Base-by-base conservation (phyloP, 78 protist genomes). In the Dictyostelium brefeldianum region DNA sequence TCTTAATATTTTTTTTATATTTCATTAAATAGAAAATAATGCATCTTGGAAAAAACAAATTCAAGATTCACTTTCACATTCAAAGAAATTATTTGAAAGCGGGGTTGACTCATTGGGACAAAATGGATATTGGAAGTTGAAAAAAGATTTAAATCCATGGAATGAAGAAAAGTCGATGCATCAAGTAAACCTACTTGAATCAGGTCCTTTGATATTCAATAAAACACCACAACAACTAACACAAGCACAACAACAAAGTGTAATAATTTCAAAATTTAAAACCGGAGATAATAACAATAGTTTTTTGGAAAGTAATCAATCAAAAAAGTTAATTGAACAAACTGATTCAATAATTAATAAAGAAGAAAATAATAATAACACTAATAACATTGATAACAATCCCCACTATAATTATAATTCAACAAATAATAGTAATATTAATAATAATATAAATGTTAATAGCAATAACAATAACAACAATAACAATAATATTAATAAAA, bases 41-140 rank as follows among this genome's bases (percentile, higher is more conserved):
- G 25, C 31, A 36, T 29, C 25, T 41, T 70, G 78, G 78, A 70
- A 70, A 70, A 70, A 70, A 70, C 78, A 70, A 41, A 70, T 70
- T 41, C 78, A 70, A 70, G 78, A 70, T 70, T 70, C 78, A 6
- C 31, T 70, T 3, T 70, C 78, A 8, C 78, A 70, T 70, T 70
- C 78, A 31, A 70, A 41, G 31, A 70, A 70, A 70, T 36, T 70
- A 36, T 70, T 70, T 36, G 78, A 70, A 36, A 31, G 50, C 3
- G 78, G 78, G 14, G 50, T 25, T 12, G 82, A 77, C 15, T 11
- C 15, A 12, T 77, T 36, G 14, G 50, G 50, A 27, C 57, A 50
- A 53, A 77, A 77, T 53, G 82, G 82, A 14, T 77, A 50, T 27
- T 77, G 82, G 82, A 53, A 65, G 51, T 12, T 77, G 27, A 77